These are phyloP conservation scores for Fusarium nurragi DNA, from an alignment of 2,329 filamentous ascomycete genomes.

Conservation along the genomic window DNA sequence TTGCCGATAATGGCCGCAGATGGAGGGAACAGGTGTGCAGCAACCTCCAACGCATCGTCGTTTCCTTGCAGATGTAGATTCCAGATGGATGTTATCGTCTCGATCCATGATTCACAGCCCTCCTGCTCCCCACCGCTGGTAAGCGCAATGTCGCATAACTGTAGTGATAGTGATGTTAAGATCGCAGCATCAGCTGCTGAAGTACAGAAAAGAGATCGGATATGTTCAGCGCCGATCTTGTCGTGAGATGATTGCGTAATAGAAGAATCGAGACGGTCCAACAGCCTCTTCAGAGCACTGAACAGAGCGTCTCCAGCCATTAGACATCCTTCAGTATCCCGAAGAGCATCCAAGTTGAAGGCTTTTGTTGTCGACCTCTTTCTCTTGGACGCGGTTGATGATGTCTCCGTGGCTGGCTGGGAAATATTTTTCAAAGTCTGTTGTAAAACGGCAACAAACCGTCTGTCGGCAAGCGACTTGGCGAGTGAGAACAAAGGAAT, in stretches of 20 bases:
- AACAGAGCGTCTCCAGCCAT: constrained; percentile 61
- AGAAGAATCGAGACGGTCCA: constrained; percentile 56
- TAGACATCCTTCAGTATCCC: constrained; percentile 54
- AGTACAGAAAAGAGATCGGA: constrained; percentile 65
- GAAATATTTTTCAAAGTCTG: constrained; percentile 70
- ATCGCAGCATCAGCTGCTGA: constrained; percentile 58
- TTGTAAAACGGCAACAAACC: constrained; percentile 73
- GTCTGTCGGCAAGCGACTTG: constrained; percentile 74
- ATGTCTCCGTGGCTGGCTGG: constrained; percentile 42
- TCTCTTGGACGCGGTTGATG: constrained; percentile 52
- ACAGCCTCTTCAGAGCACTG: constrained; percentile 55
- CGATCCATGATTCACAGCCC: constrained; percentile 59
- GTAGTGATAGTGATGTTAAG: constrained; percentile 57
- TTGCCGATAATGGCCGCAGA: constrained; percentile 52
- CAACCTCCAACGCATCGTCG: constrained; percentile 60
- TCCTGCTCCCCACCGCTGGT: constrained; percentile 48
- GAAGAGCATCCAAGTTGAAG: constrained; percentile 55
- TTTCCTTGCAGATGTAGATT: constrained; percentile 62
- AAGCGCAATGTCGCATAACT: constrained; percentile 55
- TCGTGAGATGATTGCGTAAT: constrained; percentile 52
- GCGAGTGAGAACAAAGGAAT: constrained; percentile 76
- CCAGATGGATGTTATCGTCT: constrained; percentile 60
- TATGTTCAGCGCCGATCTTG: constrained; percentile 65
- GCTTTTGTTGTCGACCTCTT: constrained; percentile 54
- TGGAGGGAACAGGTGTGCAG: constrained; percentile 56